Evolutionary conservation across 352 stramenopile species (phyloP).

Genomic region (Lagenidium sp.): DNA sequence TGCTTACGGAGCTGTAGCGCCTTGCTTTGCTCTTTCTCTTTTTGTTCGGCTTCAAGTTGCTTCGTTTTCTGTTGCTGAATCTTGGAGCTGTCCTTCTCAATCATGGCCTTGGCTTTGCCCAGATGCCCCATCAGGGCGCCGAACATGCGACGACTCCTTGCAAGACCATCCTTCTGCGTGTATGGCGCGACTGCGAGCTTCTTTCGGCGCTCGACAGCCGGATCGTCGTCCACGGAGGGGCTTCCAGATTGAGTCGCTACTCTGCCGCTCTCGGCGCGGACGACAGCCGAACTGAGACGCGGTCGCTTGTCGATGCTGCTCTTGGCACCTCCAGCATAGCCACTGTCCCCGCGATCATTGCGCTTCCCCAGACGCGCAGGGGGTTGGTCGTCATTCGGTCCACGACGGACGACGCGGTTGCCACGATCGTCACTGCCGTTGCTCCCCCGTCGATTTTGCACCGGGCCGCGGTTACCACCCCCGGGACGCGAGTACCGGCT

Average conservation of each 20-base stretch:
- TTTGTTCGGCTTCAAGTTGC: constrained; percentile 50
- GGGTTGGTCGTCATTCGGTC: too few species aligned
- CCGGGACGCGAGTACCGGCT: too few species aligned
- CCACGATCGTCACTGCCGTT: too few species aligned
- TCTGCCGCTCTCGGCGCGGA: constrained; percentile 15
- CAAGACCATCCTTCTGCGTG: constrained; percentile 51
- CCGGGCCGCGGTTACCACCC: too few species aligned
- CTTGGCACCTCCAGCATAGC: constrained; percentile 8
- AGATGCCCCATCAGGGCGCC: constrained; percentile 74
- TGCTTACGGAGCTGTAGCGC: constrained; percentile 32
- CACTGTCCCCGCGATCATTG: not conserved
- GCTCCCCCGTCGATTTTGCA: too few species aligned
- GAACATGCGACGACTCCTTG: constrained; percentile 73
- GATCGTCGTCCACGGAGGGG: constrained; percentile 9
- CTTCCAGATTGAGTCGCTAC: too few species aligned
- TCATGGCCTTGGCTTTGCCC: constrained; percentile 66
- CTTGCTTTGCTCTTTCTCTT: constrained; percentile 58
- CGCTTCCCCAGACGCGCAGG: constrained; percentile 16
- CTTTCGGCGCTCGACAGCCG: constrained; percentile 4
- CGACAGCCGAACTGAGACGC: constrained; percentile 27
- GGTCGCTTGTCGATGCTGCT: constrained; percentile 26
- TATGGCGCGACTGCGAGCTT: constrained; percentile 40
- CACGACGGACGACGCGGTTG: too few species aligned
- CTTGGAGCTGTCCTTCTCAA: constrained; percentile 67
- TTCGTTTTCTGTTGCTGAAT: constrained; percentile 66